Base-by-base conservation (phyloP, 139 green algal genomes). In the Micromonas pusilla region DNA sequence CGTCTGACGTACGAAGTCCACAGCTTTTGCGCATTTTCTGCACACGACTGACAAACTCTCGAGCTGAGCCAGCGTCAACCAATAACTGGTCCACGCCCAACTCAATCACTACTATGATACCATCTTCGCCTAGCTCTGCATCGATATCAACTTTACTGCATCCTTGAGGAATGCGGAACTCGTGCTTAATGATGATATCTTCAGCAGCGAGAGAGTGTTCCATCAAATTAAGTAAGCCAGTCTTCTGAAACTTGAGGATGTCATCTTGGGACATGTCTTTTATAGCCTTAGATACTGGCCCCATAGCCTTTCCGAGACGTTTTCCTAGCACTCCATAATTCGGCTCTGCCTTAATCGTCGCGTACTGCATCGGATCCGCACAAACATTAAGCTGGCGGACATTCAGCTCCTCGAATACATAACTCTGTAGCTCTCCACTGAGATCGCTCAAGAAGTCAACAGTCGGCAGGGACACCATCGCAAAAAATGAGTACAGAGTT, bases 11-110 rank as follows among this genome's bases (percentile, higher is more conserved):
- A n/a, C 70, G 45, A 33, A 84, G 73, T n/a, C 92, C 92, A 2
- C 89, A 88, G 53, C 89, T 88, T 86, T 99, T 99, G 19, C 94
- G 85, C 60, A 98, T 84, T 82, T 97, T 96, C 87, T 98, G 94
- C 76, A 96, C 91, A 39, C 94, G 86, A 87, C 97, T 98, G 64
- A 97, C 91, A 32, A 86, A 76, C 88, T 98, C 94, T 9, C 95
- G 84, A 20, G 92, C 95, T 19, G 91, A 63, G 20, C 93, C 91
- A 5, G 89, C 86, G 32, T 88, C 78, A 28, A 89, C 25, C 54
- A 98, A 85, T 25, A 78, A 82, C 2, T 88, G 28, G 66, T 92
- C 89, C 0, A 70, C 23, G 31, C 78, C 52, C 80, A 99, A 80
- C 82, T 98, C 93, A 76, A 97, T 80, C 74, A 98, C 90, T 28